Evolutionary conservation across 2,329 filamentous ascomycete genomes (phyloP), one percentile per base, ranked within the genome.

Genomic region (Furcasterigmium furcatum): DNA sequence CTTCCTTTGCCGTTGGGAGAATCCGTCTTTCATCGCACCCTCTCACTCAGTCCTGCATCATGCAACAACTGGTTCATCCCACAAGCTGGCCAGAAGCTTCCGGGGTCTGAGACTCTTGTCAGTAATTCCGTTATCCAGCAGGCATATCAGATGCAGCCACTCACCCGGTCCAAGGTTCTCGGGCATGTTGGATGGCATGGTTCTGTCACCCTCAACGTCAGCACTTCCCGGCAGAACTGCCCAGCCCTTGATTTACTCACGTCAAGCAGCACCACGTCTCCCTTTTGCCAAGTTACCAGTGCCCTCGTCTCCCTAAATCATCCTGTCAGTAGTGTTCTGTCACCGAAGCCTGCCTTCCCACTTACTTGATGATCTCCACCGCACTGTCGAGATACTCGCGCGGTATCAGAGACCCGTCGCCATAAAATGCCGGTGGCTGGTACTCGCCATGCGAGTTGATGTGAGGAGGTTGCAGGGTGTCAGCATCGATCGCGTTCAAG

Each of bases 191-290:
- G 4, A 57, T 52, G 4, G 53, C 49, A 41, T 54, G 53, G 27
- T 59, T 60, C 54, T 58, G 38, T 14, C 6, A 4, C 7, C 18
- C 34, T n/a, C 9, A 18, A 7, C 16, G 9, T 34, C 9, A 40
- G 32, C 13, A 16, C 8, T 4, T 5, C 16, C 16, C 6, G n/a
- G 4, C 4, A 18, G 4, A 7, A 12, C 24, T 27, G 19, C 3
- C 2, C 8, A 9, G 5, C 38, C 4, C n/a, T 9, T 9, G n/a
- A n/a, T 14, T 2, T 8, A 48, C 49, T 44, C 34, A 57, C 53
- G 46, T 57, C 55, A 9, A 58, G 43, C 8, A 55, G 41, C n/a
- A 59, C 49, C 6, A 55, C 55, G 43, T 59, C 53, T 9, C 54
- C 51, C 32, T 42, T 46, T 18, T 39, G 49, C 54, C 56, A 56